Conservation (phyloP, 371 early-diverging fungal species). For the Cokeromyces recurvatus region DNA sequence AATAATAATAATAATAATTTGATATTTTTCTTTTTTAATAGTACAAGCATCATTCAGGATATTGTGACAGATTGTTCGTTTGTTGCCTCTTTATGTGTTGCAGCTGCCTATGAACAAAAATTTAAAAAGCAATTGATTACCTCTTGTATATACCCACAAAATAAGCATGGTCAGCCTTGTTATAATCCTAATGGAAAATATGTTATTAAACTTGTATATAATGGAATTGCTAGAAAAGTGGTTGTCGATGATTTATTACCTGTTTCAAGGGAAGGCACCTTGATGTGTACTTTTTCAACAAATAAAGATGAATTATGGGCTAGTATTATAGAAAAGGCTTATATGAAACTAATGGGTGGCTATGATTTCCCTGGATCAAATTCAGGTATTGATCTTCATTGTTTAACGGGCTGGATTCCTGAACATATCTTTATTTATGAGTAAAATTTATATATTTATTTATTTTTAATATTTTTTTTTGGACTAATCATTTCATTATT, state of each 20-base stretch:
- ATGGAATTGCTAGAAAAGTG: constrained; percentile 83
- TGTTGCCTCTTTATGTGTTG: constrained; percentile 86
- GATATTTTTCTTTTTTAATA: background rate
- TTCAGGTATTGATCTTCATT: constrained; percentile 86
- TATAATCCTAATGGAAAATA: constrained; percentile 89
- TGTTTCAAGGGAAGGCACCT: constrained; percentile 61
- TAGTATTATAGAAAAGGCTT: constrained; percentile 89
- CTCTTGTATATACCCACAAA: constrained; percentile 83
- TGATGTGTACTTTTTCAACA: constrained; percentile 84
- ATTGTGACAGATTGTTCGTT: constrained; percentile 93
- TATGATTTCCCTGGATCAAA: constrained; percentile 94
- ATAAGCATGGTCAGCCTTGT: constrained; percentile 64
- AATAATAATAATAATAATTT: no score
- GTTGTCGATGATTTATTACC: constrained; percentile 90
- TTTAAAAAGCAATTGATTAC: constrained; percentile 79
- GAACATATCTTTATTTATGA: constrained; percentile 85
- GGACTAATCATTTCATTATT: no score
- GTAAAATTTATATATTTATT: constrained; percentile 20
- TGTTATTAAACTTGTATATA: constrained; percentile 75
- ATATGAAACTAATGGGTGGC: constrained; percentile 92
- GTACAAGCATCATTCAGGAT: constrained; percentile 67
- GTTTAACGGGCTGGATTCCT: constrained; percentile 91
- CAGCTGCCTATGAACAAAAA: constrained; percentile 77
- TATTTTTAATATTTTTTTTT: no score
- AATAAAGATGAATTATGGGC: constrained; percentile 80